Conservation (phyloP, 441 rosid species). For the Pelargonium exstipulatum region DNA sequence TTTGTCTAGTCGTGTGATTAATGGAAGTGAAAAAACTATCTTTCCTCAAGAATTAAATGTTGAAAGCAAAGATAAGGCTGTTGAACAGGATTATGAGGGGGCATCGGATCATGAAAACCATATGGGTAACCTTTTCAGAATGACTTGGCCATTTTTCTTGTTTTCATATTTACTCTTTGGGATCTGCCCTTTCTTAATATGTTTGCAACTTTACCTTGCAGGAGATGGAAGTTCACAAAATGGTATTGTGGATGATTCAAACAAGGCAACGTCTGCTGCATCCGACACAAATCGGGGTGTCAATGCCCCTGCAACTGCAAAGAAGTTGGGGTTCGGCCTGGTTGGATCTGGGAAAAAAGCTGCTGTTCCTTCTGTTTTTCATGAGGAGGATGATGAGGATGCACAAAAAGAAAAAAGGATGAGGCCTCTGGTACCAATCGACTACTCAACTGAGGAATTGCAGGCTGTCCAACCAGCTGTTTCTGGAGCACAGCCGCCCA, state of each 20-base stretch:
- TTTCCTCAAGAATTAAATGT: conserved; percentile 30
- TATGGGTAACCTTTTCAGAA: conserved; percentile 20
- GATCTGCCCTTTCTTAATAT: conserved; percentile 9
- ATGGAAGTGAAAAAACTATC: conserved; percentile 39
- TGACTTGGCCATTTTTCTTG: not conserved
- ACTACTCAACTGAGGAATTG: conserved; percentile 90
- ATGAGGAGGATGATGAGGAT: conserved; percentile 89
- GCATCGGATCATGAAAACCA: conserved; percentile 36
- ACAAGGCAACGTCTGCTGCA: conserved; percentile 30
- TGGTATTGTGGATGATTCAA: conserved; percentile 51
- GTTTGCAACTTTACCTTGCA: conserved; percentile 21
- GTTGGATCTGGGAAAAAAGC: conserved; percentile 90
- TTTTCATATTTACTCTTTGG: conserved; percentile 7
- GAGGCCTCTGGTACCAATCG: conserved; percentile 97
- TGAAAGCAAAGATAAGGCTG: conserved; percentile 38
- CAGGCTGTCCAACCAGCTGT: conserved; percentile 62
- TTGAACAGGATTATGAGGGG: conserved; percentile 31
- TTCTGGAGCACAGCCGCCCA: conserved; percentile 63
- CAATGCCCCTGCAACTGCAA: conserved; percentile 54
- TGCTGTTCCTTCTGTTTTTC: conserved; percentile 86
- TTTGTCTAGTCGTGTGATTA: conserved; percentile 38
- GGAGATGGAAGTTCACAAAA: conserved; percentile 51
- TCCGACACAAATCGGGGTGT: conserved; percentile 47
- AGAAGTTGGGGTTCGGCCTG: conserved; percentile 92
- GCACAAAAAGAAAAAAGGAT: conserved; percentile 77